Conservation (phyloP, 164 flowering plant genomes). For the Litsea cubeba region DNA sequence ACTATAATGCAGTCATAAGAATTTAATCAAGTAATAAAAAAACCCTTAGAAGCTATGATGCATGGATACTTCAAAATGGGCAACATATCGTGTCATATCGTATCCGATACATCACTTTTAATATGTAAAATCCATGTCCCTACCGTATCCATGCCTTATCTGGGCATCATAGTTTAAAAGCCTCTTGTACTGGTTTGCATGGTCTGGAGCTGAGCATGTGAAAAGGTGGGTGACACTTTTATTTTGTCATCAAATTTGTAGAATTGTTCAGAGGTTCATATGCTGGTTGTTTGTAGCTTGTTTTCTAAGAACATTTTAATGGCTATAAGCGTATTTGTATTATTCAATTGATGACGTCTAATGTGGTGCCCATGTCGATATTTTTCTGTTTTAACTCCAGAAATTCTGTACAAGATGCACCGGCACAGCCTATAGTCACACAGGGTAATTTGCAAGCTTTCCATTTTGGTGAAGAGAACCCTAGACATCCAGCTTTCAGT, state of each 20-base stretch:
- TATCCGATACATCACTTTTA: too few relatives aligned
- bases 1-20: too few relatives aligned
- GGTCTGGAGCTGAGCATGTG: background rate
- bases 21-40: too few relatives aligned
- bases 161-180: too few relatives aligned
- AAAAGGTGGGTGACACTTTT: background rate
- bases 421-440: slow-evolving; percentile 23
- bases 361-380: background rate
- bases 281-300: background rate
- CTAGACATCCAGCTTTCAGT: slow-evolving; percentile 57
- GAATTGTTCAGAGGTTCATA: too few relatives aligned
- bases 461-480: slow-evolving; percentile 34
- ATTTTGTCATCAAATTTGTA: too few relatives aligned
- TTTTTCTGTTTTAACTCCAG: slow-evolving; percentile 26
- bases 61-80: too few relatives aligned
- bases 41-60: too few relatives aligned
- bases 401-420: slow-evolving; percentile 34
- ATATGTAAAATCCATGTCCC: too few relatives aligned
- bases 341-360: background rate
- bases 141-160: too few relatives aligned
- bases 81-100: too few relatives aligned
- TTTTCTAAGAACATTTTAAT: background rate
- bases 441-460: slow-evolving; percentile 26
- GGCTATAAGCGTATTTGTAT: background rate
- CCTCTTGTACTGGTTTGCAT: background rate